Percentiles rank a stretch among this genome's conserved stretches.
These are phyloP conservation scores for Heliamphora pulchella DNA, from an alignment of 179 eudicot genomes.

Conservation along the genomic window DNA sequence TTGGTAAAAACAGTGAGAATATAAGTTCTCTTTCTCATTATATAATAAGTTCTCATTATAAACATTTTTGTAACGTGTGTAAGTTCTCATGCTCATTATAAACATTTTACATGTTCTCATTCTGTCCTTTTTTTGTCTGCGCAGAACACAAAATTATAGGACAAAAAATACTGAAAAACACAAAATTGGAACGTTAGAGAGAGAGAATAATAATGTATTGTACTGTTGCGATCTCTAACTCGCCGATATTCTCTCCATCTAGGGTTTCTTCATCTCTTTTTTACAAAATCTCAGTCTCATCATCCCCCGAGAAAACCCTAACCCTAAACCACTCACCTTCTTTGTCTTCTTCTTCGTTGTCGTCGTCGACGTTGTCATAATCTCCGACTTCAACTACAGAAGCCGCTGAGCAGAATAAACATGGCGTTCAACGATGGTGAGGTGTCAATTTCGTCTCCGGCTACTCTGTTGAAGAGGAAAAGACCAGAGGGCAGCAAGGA, in stretches of 20 bases:
- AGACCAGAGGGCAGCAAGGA: slow-evolving; percentile 38
- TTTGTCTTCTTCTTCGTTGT: slow-evolving; percentile 13
- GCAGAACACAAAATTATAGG: not conserved
- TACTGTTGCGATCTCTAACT: slow-evolving; percentile 56
- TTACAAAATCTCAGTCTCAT: slow-evolving; percentile 19
- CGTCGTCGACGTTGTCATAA: slow-evolving; percentile 24
- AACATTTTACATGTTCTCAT: no score
- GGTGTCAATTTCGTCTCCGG: slow-evolving; percentile 23
- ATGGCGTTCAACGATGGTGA: slow-evolving; percentile 18
- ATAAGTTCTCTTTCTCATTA: no score
- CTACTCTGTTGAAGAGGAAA: slow-evolving; percentile 54
- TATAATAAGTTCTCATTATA: no score
- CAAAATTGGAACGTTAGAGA: slow-evolving; percentile 16
- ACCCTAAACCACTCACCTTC: slow-evolving; percentile 19
- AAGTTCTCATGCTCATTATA: no score
- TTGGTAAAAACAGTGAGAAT: no score
- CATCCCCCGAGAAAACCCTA: slow-evolving; percentile 27
- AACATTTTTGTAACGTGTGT: no score
- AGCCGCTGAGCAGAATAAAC: slow-evolving; percentile 30
- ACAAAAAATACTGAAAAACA: not conserved
- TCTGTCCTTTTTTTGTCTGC: no score
- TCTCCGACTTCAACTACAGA: slow-evolving; percentile 24
- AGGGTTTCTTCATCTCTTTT: slow-evolving; percentile 26
- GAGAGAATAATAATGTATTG: slow-evolving; percentile 37
- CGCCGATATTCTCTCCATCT: slow-evolving; percentile 74